phyloP scores from a whole-genome alignment of 345 rosid genomes.

The Rhodamnia rubescens region DNA sequence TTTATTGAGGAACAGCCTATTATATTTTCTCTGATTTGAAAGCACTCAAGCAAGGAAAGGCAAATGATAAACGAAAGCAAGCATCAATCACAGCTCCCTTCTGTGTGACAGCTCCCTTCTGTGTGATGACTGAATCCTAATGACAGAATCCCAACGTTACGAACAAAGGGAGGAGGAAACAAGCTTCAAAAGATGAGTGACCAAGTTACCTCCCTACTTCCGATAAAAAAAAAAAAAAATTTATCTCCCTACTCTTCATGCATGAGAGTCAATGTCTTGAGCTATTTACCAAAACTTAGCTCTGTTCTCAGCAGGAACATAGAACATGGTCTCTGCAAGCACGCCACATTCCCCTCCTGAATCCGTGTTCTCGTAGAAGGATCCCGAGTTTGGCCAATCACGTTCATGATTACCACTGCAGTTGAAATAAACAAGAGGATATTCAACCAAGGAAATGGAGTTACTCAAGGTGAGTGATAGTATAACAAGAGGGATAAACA shows the following conservation, averaged over 20 bases:
- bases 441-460: background rate
- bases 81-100: background rate
- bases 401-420: conserved; percentile 78
- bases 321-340: conserved; percentile 38
- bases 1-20: background rate
- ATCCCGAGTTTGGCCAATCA: conserved; percentile 63
- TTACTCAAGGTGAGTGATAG: background rate
- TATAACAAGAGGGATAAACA: background rate
- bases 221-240: too few relatives aligned
- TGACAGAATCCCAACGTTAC: background rate
- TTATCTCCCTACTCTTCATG: background rate
- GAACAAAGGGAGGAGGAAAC: background rate
- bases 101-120: background rate
- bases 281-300: conserved; percentile 52
- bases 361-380: conserved; percentile 37
- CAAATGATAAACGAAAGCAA: background rate
- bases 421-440: background rate
- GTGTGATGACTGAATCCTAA: background rate
- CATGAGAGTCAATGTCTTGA: background rate
- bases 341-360: conserved; percentile 59
- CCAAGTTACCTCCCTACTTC: background rate
- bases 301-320: conserved; percentile 44
- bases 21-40: background rate
- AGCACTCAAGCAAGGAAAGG: background rate
- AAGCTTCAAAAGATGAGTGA: too few relatives aligned